Evolutionary conservation across 179 eudicot genomes (phyloP), one percentile per base, ranked within the genome.

Genomic region (Amaranthus tricolor): DNA sequence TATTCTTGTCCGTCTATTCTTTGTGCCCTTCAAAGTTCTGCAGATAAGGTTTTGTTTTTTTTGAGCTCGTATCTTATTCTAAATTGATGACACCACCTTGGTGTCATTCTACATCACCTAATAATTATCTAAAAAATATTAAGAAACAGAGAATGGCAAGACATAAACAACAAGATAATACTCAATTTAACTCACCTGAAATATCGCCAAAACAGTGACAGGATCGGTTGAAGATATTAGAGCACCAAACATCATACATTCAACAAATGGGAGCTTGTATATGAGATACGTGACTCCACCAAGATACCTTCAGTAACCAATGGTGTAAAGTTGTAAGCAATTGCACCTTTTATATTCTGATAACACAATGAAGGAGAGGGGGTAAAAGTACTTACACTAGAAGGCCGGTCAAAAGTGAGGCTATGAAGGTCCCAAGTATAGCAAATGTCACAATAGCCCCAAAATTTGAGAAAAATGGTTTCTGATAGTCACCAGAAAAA

Each of bases 201-300:
- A 96, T 80, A 96, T 96, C 59, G 99, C 88, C 76, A 95, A 77
- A 76, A 96, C 99, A 49, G 99, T 96, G 82, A 96, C 91, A 72
- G 99, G 99, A 82, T 96, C 99, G 3, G 99, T 96, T 49, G 99
- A 97, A 53, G 99, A 93, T 84, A 96, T 96, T 49, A 96, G 89
- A 76, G 99, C 99, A 68, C 99, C 99, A 82, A 96, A 96, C 99
- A 96, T 96, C 85, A 96, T 81, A 77, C 99, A 96, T 74, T 96
- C 99, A 48, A 91, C 82, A 67, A 96, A 89, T 48, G 99, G 99
- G 71, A 96, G 97, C 79, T 73, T 84, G 77, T 91, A 96, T 85
- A 96, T 89, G 77, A 96, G 91, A 78, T 44, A 89, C 61, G 84
- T 80, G 73, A 89, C 71, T 49, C 99, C 99, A 21, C 96, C 98